Evolutionary conservation across 108 stramenopile species (phyloP), one percentile per base, ranked within the genome.

Genomic region (Skeletonema menzelii): DNA sequence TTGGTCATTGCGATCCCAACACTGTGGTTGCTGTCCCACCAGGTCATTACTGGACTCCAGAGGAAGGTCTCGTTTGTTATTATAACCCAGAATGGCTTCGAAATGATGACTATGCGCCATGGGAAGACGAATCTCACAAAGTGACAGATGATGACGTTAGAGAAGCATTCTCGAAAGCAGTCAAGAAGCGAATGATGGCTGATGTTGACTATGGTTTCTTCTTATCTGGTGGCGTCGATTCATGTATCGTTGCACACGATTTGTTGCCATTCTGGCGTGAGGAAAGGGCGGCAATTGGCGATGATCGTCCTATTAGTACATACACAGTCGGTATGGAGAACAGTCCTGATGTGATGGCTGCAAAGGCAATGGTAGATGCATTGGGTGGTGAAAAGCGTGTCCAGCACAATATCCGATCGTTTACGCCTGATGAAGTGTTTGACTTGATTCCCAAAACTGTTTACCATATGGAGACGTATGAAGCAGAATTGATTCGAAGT

Each of bases 391-490:
- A 19, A 0, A 82, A 77, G 56, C 69, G 83, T 53, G 65, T 88
- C 26, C 82, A 87, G 30, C 91, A 91, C 65, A 66, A 68, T 42
- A 57, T 75, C 27, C 78, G 87, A 30, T 63, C 70, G n/a, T 91
- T 91, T 59, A 87, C 88, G 1, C 80, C 82, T 5, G 82, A 85
- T 20, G 88, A 89, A 63, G 91, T 88, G n/a, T 88, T 91, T 67
- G 87, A 87, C 35, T 71, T 91, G 11, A 85, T 91, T 40, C 87
- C 87, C 27, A 86, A 89, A 47, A 87, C 89, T 69, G 69, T 91
- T 42, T 88, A 88, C 63, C 91, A 91, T 70, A 91, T 91, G 91
- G 91, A 91, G 66, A 91, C 88, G 13, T 91, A 89, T 69, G 87
- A 91, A 61, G 88, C 91, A 10, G 88, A 91, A 73, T 72, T 91